Conservation (phyloP, 2,329 filamentous ascomycete species). For the Trichophyton mentagrophytes region DNA sequence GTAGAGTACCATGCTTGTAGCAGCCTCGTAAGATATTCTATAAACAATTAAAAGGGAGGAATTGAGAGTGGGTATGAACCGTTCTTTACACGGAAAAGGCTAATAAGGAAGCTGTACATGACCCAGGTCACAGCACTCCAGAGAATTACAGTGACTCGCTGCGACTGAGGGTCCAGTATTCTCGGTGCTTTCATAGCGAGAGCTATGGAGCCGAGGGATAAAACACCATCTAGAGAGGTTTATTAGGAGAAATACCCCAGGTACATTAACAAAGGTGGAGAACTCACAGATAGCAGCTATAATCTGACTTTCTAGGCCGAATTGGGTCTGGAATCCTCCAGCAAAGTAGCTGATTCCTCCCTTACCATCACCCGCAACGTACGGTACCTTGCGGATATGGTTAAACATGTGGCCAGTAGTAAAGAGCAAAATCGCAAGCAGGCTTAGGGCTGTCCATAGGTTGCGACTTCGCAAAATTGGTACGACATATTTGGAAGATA, state of each 20-base stretch:
- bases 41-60: conserved; percentile 59
- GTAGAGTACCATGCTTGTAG: not conserved
- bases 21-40: not conserved
- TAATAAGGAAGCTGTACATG: conserved; percentile 88
- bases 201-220: conserved; percentile 84
- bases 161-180: conserved; percentile 60
- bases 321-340: conserved; percentile 82
- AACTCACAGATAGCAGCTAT: conserved; percentile 81
- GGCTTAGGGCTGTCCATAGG: conserved; percentile 78
- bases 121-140: conserved; percentile 67
- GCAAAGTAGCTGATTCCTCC: conserved; percentile 88
- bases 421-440: conserved; percentile 83
- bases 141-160: conserved; percentile 67
- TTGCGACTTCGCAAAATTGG: conserved; percentile 82
- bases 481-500: conserved; percentile 64
- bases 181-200: conserved; percentile 86
- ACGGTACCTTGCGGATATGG: conserved; percentile 90
- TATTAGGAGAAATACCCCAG: not conserved
- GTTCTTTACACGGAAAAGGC: conserved; percentile 90
- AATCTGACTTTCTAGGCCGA: conserved; percentile 89
- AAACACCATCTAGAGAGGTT: conserved; percentile 49
- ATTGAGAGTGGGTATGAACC: conserved; percentile 87
- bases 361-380: conserved; percentile 70
- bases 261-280: not conserved
- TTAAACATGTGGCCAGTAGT: conserved; percentile 99